A percentile compares a stretch with the other conserved stretches of the same genome.
phyloP scores from a whole-genome alignment of 805 yeast genomes.

The Starmerella stellata region DNA sequence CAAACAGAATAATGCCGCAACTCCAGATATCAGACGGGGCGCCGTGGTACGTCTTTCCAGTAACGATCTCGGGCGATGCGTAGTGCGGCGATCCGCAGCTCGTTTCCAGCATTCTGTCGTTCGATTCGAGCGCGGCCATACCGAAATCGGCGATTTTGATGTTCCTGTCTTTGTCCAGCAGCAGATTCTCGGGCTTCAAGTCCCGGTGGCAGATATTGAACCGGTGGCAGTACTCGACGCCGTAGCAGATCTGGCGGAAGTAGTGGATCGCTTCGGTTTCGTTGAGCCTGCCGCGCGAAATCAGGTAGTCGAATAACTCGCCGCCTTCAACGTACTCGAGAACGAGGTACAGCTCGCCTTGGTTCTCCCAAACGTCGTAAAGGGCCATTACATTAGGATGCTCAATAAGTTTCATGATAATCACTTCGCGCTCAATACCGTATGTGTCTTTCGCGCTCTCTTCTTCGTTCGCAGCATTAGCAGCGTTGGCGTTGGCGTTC shows the following conservation, averaged over 20 bases:
- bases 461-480: neutral
- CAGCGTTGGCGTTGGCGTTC: constrained; percentile 1
- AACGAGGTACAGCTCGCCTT: constrained; percentile 75
- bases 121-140: constrained; percentile 91
- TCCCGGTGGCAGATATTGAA: constrained; percentile 80
- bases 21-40: constrained; percentile 97
- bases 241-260: constrained; percentile 70
- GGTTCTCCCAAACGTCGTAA: constrained; percentile 96
- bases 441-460: constrained; percentile 35
- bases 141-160: constrained; percentile 97
- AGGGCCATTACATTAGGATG: constrained; percentile 86
- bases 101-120: constrained; percentile 69
- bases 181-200: constrained; percentile 61
- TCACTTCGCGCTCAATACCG: constrained; percentile 93
- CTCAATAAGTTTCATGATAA: constrained; percentile 85
- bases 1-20: constrained; percentile 88
- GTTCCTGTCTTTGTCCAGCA: constrained; percentile 65
- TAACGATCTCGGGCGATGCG: constrained; percentile 94
- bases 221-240: constrained; percentile 69
- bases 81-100: constrained; percentile 97
- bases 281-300: constrained; percentile 71
- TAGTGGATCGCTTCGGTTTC: constrained; percentile 81
- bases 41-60: constrained; percentile 89
- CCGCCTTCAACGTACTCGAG: constrained; percentile 96
- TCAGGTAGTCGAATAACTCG: constrained; percentile 79